phyloP scores from a whole-genome alignment of 1,284 basidiomycete species.

The Ceraceosorus guamensis region DNA sequence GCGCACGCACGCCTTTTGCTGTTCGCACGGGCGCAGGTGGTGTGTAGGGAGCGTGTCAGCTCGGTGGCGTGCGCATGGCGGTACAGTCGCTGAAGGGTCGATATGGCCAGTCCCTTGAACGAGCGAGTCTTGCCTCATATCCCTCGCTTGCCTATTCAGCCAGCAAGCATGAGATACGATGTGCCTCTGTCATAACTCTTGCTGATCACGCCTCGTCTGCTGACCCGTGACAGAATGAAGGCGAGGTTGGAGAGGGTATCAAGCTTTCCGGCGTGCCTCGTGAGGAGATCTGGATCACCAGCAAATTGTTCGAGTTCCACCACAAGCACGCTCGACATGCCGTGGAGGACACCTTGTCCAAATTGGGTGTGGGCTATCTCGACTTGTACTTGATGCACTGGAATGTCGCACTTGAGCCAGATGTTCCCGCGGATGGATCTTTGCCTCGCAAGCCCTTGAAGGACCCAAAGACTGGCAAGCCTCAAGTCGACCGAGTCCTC shows the following conservation, averaged over 20 bases:
- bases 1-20: too few relatives aligned
- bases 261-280: conserved; percentile 64
- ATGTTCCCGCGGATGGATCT: conserved; percentile 25
- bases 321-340: conserved; percentile 56
- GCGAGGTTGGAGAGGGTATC: conserved; percentile 75
- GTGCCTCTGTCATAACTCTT: too few relatives aligned
- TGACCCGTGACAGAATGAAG: conserved; percentile 67
- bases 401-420: conserved; percentile 44
- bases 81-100: too few relatives aligned
- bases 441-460: conserved; percentile 37
- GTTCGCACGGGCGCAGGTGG: too few relatives aligned
- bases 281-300: conserved; percentile 73
- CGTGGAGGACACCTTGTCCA: conserved; percentile 62
- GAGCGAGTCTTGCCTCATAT: too few relatives aligned
- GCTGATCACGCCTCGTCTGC: conserved; percentile 14
- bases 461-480: conserved; percentile 56
- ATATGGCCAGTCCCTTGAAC: too few relatives aligned
- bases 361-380: conserved; percentile 65
- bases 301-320: conserved; percentile 54
- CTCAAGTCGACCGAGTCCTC: conserved; percentile 63
- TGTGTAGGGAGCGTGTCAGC: too few relatives aligned
- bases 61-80: too few relatives aligned
- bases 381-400: conserved; percentile 77
- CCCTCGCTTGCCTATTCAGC: too few relatives aligned
- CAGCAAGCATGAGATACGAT: too few relatives aligned